phyloP scores from a whole-genome alignment of 169 alveolate genomes.

The Plasmodium billcollinsi region DNA sequence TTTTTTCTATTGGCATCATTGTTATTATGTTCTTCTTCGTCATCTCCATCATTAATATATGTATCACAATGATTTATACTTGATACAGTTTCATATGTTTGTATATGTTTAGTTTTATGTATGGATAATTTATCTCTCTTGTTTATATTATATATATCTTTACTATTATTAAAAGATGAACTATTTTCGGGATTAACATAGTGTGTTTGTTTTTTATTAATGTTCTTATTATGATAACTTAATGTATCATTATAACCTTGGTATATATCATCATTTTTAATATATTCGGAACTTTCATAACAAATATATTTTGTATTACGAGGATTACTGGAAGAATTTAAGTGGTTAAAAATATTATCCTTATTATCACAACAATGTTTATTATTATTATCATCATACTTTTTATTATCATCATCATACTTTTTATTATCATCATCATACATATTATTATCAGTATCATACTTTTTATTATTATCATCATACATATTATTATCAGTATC shows the following conservation, averaged over 20 bases:
- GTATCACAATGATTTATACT: slow-evolving; percentile 19
- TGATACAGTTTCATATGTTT: neutral
- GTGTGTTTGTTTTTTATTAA: neutral
- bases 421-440: neutral
- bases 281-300: neutral
- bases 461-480: neutral
- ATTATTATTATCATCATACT: neutral
- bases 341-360: neutral
- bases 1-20: neutral
- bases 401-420: neutral
- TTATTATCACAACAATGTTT: neutral
- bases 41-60: slow-evolving; percentile 1
- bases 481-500: neutral
- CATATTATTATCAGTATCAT: neutral
- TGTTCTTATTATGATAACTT: neutral
- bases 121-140: neutral
- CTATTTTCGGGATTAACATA: neutral
- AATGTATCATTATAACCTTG: neutral
- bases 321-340: no score
- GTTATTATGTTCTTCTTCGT: slow-evolving; percentile 13
- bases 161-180: neutral
- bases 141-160: neutral
- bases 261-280: neutral
- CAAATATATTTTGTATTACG: neutral
- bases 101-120: neutral